Evolutionary conservation across 768 basidiomycete species (phyloP).

Genomic region (Trichaptum fuscoviolaceum): DNA sequence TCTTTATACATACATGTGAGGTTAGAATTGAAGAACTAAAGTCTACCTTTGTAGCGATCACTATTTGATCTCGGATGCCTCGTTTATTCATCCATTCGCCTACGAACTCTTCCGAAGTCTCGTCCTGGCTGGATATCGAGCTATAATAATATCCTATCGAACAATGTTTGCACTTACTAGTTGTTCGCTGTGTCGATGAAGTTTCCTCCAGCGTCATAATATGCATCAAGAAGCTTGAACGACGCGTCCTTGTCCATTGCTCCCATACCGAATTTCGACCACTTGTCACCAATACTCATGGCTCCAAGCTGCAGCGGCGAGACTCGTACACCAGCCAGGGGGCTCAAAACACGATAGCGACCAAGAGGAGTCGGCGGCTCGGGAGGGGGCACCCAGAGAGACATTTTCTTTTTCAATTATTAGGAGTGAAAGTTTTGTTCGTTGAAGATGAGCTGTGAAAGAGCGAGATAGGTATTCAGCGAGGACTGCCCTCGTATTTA

Average conservation of each 20-base stretch:
- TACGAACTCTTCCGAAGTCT: constrained; percentile 36
- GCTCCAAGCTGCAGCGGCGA: constrained; percentile 45
- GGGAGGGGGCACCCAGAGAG: constrained; percentile 16
- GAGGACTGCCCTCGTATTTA: no score
- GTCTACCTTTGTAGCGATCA: constrained; percentile 41
- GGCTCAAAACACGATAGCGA: constrained; percentile 34
- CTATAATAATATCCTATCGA: neutral
- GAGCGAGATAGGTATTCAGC: no score
- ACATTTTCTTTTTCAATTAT: neutral
- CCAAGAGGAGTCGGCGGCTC: constrained; percentile 22
- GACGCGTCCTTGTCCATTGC: constrained; percentile 24
- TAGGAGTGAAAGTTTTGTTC: no score
- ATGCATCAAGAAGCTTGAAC: constrained; percentile 43
- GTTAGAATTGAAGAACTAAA: neutral
- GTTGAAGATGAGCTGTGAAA: no score
- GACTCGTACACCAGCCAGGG: constrained; percentile 39
- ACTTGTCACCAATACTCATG: constrained; percentile 42
- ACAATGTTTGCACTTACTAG: constrained; percentile 26
- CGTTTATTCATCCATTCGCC: constrained; percentile 48
- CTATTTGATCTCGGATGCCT: constrained; percentile 42
- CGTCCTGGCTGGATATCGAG: constrained; percentile 25
- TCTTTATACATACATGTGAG: neutral
- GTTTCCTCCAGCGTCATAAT: constrained; percentile 41
- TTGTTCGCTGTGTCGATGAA: constrained; percentile 44
- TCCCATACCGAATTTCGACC: constrained; percentile 24